Conservation (phyloP, 2,329 filamentous ascomycete species). For the Lasiodiplodia sp. region DNA sequence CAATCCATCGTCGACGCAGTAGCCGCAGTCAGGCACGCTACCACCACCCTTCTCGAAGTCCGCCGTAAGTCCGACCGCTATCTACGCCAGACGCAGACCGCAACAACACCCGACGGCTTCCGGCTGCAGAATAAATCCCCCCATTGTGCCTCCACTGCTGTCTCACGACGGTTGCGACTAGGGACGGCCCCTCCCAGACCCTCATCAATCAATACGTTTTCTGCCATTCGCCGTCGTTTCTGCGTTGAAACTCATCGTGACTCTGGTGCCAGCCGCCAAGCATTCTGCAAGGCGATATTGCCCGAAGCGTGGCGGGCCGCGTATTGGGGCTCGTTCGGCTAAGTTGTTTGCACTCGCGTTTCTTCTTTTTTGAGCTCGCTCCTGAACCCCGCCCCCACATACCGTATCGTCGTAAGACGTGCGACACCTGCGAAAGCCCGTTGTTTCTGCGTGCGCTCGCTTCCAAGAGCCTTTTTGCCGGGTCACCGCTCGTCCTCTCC, state of each 20-base stretch:
- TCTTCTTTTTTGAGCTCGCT: background rate
- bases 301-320: conserved; percentile 24
- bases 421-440: background rate
- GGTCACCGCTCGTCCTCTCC: conserved; percentile 12
- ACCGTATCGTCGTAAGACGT: conserved; percentile 9
- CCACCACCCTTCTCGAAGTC: background rate
- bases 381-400: conserved; percentile 21
- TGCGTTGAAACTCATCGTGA: too few species aligned
- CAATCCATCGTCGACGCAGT: conserved; percentile 8
- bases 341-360: background rate
- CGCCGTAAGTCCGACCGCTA: conserved; percentile 15
- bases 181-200: conserved; percentile 13
- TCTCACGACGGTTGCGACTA: conserved; percentile 8
- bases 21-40: conserved; percentile 10
- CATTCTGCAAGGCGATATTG: conserved; percentile 22
- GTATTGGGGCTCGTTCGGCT: conserved; percentile 8
- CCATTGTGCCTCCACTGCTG: conserved; percentile 2
- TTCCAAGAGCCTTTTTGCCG: conserved; percentile 6
- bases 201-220: conserved; percentile 9
- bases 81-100: conserved; percentile 17
- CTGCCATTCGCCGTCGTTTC: background rate
- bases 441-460: background rate
- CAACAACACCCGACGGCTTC: background rate
- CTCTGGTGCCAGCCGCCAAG: conserved; percentile 1
- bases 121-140: background rate